These are phyloP conservation scores for Purpureocillium takamizusanense DNA, from an alignment of 2,329 filamentous ascomycete species.

Conservation along the genomic window DNA sequence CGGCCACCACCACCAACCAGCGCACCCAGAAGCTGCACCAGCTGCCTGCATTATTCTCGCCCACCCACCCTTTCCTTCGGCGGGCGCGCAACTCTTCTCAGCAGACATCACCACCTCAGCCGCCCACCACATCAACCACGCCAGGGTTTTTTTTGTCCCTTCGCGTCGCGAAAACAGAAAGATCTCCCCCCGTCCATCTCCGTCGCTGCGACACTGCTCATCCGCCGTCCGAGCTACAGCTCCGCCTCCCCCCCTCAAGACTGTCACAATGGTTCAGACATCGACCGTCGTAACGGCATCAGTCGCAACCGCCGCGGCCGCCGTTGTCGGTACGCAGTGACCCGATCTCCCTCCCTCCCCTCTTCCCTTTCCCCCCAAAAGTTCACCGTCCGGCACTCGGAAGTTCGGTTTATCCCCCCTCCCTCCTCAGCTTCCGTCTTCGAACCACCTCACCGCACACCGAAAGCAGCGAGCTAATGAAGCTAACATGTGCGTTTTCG, in stretches of 20 bases:
- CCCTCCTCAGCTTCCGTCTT: slow-evolving; percentile 9
- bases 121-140: background rate
- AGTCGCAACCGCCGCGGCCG: slow-evolving; percentile 51
- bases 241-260: slow-evolving; percentile 6
- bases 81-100: background rate
- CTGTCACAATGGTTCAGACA: slow-evolving; percentile 34
- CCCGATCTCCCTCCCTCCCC: background rate
- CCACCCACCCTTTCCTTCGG: too few relatives aligned
- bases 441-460: background rate
- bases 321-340: slow-evolving; percentile 43
- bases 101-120: background rate
- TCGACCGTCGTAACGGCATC: slow-evolving; percentile 51
- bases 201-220: background rate
- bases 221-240: background rate
- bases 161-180: too few relatives aligned
- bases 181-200: background rate
- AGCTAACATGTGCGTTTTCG: slow-evolving; percentile 1
- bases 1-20: slow-evolving; percentile 1
- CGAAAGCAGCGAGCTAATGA: too few relatives aligned
- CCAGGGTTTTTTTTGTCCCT: too few relatives aligned
- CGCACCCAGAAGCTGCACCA: background rate
- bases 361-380: background rate
- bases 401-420: too few relatives aligned
- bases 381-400: too few relatives aligned
- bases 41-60: too few relatives aligned